These are phyloP conservation scores for Emergomyces africanus DNA, from an alignment of 2,329 filamentous ascomycete genomes.

Conservation along the genomic window DNA sequence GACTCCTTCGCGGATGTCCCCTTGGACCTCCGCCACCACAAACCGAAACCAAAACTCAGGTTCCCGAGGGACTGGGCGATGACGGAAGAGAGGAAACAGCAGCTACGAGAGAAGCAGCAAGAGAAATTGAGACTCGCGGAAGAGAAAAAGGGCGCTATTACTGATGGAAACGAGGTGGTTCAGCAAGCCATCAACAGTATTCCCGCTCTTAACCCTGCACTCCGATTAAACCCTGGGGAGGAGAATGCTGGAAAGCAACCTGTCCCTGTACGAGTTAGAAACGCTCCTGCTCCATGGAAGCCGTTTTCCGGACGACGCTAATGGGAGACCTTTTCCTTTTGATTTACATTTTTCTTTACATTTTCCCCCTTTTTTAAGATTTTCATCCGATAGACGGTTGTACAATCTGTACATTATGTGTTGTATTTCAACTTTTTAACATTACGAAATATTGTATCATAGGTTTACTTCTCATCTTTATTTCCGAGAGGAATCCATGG, in stretches of 20 bases:
- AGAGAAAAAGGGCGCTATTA: constrained; percentile 40
- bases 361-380: background rate
- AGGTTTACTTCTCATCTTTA: background rate
- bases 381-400: background rate
- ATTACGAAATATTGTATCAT: background rate
- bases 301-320: background rate
- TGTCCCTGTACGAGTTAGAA: constrained; percentile 1
- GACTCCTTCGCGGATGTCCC: constrained; percentile 86
- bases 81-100: constrained; percentile 52
- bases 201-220: constrained; percentile 19
- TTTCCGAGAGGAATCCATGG: background rate
- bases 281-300: background rate
- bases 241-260: constrained; percentile 3
- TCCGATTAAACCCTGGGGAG: background rate
- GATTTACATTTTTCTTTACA: background rate
- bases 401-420: constrained; percentile 2
- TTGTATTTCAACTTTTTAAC: background rate
- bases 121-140: constrained; percentile 43
- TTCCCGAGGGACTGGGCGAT: constrained; percentile 80
- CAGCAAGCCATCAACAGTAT: constrained; percentile 20
- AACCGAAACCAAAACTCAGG: constrained; percentile 48
- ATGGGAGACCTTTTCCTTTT: no score
- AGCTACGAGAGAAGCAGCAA: constrained; percentile 51
- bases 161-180: constrained; percentile 33
- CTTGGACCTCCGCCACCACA: constrained; percentile 77